Evolutionary conservation across 2,329 filamentous ascomycete genomes (phyloP).

Genomic region (Phaeosphaeria sp.): DNA sequence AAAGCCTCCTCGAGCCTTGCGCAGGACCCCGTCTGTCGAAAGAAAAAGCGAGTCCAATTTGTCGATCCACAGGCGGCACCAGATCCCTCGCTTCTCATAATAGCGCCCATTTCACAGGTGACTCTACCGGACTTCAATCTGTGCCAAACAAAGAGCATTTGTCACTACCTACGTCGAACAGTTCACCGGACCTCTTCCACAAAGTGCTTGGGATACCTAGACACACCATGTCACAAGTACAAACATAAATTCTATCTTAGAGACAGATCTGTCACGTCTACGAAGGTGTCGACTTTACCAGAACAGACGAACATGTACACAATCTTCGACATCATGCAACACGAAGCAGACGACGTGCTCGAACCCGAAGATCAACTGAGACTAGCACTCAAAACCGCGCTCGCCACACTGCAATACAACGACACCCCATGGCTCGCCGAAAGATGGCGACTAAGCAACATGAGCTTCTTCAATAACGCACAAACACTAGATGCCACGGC

Average conservation of each 20-base stretch:
- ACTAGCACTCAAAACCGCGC: slow-evolving; percentile 23
- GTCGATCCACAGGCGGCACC: background rate
- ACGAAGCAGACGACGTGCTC: slow-evolving; percentile 14
- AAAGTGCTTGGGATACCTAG: slow-evolving; percentile 31
- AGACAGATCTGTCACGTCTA: background rate
- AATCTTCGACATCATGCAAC: slow-evolving; percentile 16
- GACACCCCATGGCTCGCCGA: slow-evolving; percentile 29
- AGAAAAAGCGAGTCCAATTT: slow-evolving; percentile 22
- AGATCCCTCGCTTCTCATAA: background rate
- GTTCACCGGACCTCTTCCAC: background rate
- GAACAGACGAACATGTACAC: slow-evolving; percentile 4
- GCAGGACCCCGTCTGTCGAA: slow-evolving; percentile 1
- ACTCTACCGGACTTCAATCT: slow-evolving; percentile 19
- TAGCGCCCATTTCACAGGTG: background rate
- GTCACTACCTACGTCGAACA: slow-evolving; percentile 25
- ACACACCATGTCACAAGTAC: slow-evolving; percentile 22
- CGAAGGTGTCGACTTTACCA: background rate
- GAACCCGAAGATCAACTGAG: slow-evolving; percentile 20
- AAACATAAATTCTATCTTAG: slow-evolving; percentile 30
- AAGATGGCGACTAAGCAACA: slow-evolving; percentile 22
- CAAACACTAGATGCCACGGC: slow-evolving; percentile 10
- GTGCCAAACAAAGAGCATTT: slow-evolving; percentile 31
- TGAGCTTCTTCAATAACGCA: slow-evolving; percentile 21
- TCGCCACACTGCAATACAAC: slow-evolving; percentile 26
- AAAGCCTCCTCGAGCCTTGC: slow-evolving; percentile 19